Conservation (phyloP, 495 filamentous ascomycete genomes). For the Penicillium parvum region DNA sequence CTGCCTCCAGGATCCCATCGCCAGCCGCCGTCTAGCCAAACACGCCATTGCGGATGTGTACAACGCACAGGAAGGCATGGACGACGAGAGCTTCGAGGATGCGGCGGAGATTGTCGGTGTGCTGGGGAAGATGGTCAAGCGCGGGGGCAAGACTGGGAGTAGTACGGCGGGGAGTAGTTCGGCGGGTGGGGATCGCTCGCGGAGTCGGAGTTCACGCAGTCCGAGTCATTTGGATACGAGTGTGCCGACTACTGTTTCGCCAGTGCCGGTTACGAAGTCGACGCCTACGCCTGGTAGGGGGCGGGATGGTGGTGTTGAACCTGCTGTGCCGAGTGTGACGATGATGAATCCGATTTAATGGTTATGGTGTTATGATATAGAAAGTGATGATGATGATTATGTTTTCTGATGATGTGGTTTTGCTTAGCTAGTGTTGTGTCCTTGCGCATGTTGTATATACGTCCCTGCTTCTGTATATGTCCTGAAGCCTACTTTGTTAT, state of each 20-base stretch:
- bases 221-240: conserved; percentile 24
- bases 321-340: conserved; percentile 32
- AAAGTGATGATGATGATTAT: conserved; percentile 7
- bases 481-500: too few relatives aligned
- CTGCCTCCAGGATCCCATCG: conserved; percentile 76
- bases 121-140: conserved; percentile 73
- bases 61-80: conserved; percentile 83
- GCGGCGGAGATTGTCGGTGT: conserved; percentile 70
- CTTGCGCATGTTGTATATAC: too few relatives aligned
- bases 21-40: conserved; percentile 69
- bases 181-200: conserved; percentile 27
- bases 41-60: conserved; percentile 87
- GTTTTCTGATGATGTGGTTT: not conserved
- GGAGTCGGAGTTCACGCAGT: conserved; percentile 32
- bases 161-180: conserved; percentile 27
- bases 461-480: not conserved
- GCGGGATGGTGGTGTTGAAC: conserved; percentile 9
- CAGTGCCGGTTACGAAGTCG: conserved; percentile 22
- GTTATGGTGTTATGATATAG: conserved; percentile 8
- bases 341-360: conserved; percentile 44
- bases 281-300: conserved; percentile 14
- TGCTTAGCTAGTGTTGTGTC: not conserved
- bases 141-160: conserved; percentile 44
- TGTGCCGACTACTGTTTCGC: conserved; percentile 23
- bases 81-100: conserved; percentile 82